These are phyloP conservation scores for Phialophora macrospora DNA, from an alignment of 2,329 filamentous ascomycete genomes.

Conservation along the genomic window DNA sequence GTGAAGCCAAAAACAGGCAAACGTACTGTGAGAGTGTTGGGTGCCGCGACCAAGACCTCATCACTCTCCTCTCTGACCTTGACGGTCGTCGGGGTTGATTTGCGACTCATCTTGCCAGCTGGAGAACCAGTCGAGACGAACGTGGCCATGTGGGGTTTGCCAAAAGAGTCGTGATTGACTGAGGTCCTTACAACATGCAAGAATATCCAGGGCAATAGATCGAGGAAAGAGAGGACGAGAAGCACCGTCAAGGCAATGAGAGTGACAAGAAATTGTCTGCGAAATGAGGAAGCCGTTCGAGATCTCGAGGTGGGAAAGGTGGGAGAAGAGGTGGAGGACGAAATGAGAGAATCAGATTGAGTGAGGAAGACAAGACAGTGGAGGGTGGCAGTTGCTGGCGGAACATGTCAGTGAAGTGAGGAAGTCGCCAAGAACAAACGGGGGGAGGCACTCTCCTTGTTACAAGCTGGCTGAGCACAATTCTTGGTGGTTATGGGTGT, in stretches of 20 bases:
- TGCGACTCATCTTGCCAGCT: conserved; percentile 32
- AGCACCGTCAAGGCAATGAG: conserved; percentile 22
- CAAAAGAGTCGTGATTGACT: conserved; percentile 6
- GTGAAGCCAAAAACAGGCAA: conserved; percentile 10
- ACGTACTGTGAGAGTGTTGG: conserved; percentile 29
- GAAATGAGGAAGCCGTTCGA: conserved; percentile 29
- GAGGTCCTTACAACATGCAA: conserved; percentile 29
- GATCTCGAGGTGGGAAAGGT: conserved; percentile 34
- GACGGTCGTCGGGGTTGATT: conserved; percentile 33
- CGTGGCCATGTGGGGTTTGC: conserved; percentile 27
- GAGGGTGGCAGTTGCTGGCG: conserved; percentile 11
- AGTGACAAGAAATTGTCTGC: conserved; percentile 27
- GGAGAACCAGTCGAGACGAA: conserved; percentile 35
- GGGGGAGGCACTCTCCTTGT: not conserved
- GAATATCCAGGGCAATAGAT: conserved; percentile 30
- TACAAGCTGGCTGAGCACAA: not conserved
- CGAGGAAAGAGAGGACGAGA: conserved; percentile 22
- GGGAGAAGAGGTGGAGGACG: conserved; percentile 30
- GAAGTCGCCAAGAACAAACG: not conserved
- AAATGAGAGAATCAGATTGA: conserved; percentile 4
- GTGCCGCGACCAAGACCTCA: conserved; percentile 19
- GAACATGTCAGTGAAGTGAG: conserved; percentile 10
- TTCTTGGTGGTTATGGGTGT: not conserved
- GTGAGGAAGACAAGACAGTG: conserved; percentile 2
- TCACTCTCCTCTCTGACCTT: conserved; percentile 35